phyloP scores from a whole-genome alignment of 1,284 basidiomycete genomes.

The Ustilago crameri region DNA sequence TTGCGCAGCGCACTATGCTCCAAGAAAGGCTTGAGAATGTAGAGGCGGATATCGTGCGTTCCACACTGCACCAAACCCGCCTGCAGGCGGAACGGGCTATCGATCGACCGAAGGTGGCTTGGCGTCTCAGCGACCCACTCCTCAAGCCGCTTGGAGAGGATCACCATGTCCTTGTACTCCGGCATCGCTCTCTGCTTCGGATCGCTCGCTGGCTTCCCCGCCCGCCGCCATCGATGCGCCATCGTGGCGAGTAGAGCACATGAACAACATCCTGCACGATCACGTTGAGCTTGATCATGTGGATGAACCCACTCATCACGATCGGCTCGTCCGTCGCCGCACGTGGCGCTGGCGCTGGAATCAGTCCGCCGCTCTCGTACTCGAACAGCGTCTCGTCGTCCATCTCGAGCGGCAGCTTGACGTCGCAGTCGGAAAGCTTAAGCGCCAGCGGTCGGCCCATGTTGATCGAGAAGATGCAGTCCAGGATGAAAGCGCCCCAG shows the following conservation, averaged over 20 bases:
- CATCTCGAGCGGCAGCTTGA: constrained; percentile 52
- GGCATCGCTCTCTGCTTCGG: constrained; percentile 31
- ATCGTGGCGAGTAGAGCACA: constrained; percentile 49
- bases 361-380: constrained; percentile 34
- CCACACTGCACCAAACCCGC: constrained; percentile 54
- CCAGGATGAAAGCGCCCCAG: constrained; percentile 60
- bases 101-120: constrained; percentile 38
- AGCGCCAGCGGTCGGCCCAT: constrained; percentile 59
- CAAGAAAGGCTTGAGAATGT: constrained; percentile 62
- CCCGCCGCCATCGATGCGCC: constrained; percentile 27
- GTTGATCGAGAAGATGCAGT: constrained; percentile 61
- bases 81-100: constrained; percentile 50
- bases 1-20: constrained; percentile 50
- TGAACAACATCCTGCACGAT: constrained; percentile 55
- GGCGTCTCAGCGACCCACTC: constrained; percentile 57
- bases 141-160: constrained; percentile 51
- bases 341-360: constrained; percentile 17
- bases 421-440: constrained; percentile 54
- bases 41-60: constrained; percentile 55
- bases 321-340: constrained; percentile 26
- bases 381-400: constrained; percentile 41
- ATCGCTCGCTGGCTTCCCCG: constrained; percentile 20
- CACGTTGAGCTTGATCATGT: constrained; percentile 59
- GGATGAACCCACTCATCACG: constrained; percentile 55
- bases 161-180: constrained; percentile 58